Percentiles rank a stretch among this genome's conserved stretches.
These are phyloP conservation scores for Aschersonia sp. DNA, from an alignment of 2,329 filamentous ascomycete species.

Conservation along the genomic window DNA sequence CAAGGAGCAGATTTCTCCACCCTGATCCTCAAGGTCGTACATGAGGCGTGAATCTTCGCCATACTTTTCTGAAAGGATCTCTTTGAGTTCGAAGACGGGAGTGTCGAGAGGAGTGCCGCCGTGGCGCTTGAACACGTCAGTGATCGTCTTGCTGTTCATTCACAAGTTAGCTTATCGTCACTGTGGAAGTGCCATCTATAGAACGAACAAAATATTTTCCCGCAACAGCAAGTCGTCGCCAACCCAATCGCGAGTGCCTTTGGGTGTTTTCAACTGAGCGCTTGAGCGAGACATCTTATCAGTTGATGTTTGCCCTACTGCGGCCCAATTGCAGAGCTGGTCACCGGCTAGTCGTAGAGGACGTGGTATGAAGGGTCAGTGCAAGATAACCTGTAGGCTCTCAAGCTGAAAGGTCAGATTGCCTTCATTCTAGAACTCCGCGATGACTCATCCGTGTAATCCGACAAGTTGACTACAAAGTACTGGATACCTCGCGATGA, in stretches of 20 bases:
- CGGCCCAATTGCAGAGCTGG: neutral
- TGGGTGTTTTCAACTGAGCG: constrained; percentile 59
- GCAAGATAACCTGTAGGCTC: neutral
- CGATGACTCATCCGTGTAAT: neutral
- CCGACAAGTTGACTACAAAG: neutral
- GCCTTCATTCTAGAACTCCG: neutral
- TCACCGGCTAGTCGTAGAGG: neutral
- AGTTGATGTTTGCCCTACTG: neutral
- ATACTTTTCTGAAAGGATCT: constrained; percentile 74
- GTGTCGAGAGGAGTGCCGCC: constrained; percentile 70
- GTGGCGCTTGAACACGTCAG: constrained; percentile 69
- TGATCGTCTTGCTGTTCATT: constrained; percentile 39
- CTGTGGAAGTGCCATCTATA: neutral
- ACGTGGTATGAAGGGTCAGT: neutral
- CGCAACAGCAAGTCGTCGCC: constrained; percentile 66
- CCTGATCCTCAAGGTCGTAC: constrained; percentile 76
- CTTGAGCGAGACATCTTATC: constrained; percentile 29
- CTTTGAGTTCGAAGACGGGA: constrained; percentile 71
- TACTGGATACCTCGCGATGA: neutral
- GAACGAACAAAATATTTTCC: constrained; percentile 52
- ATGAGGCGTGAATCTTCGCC: constrained; percentile 87
- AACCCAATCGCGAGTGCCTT: constrained; percentile 80
- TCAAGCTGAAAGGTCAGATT: neutral
- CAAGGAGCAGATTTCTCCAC: constrained; percentile 59
- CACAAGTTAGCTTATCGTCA: neutral